Evolutionary conservation across 2,329 filamentous ascomycete genomes (phyloP), one percentile per base, ranked within the genome.

Genomic region (Sphaerulina vaccinii): DNA sequence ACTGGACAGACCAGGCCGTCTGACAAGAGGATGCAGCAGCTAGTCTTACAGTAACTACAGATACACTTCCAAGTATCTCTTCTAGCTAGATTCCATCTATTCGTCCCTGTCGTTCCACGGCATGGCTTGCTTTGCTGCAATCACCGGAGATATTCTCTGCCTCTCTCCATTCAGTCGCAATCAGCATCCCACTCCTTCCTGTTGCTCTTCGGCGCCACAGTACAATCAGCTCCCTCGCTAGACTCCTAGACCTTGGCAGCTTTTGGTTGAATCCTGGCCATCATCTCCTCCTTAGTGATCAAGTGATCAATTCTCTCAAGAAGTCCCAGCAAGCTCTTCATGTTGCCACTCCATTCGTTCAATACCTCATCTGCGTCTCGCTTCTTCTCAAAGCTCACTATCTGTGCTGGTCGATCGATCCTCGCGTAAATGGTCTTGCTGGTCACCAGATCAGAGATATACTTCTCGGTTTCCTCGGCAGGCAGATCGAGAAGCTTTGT

Each of bases 221-320:
- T n/a, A n/a, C n/a, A n/a, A n/a, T n/a, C n/a, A n/a, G n/a, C n/a
- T n/a, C n/a, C n/a, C n/a, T n/a, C n/a, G n/a, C n/a, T n/a, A n/a
- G n/a, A n/a, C n/a, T n/a, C n/a, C n/a, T n/a, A n/a, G n/a, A n/a
- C 27, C 32, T 48, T 55, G 18, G 49, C 48, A 32, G 49, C 51
- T 48, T 54, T 67, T 5, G 89, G 89, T 71, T 93, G 86, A 65
- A 99, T 97, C 54, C 91, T 82, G 35, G 93, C 93, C 93, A 99
- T 99, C 93, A 99, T 99, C 79, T 99, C 93, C 75, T 99, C 93
- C 80, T 97, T 97, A 49, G 95, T 99, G 67, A 99, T 99, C 65
- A 99, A 79, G 72, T 99, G 93, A 69, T 99, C 93, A 56, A 99
- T 95, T 58, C 90, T 82, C 79, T 96, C 90, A 67, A 96, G 69